These are phyloP conservation scores for Papiliotrema laurentii DNA, from an alignment of 1,284 basidiomycete genomes.

Conservation along the genomic window DNA sequence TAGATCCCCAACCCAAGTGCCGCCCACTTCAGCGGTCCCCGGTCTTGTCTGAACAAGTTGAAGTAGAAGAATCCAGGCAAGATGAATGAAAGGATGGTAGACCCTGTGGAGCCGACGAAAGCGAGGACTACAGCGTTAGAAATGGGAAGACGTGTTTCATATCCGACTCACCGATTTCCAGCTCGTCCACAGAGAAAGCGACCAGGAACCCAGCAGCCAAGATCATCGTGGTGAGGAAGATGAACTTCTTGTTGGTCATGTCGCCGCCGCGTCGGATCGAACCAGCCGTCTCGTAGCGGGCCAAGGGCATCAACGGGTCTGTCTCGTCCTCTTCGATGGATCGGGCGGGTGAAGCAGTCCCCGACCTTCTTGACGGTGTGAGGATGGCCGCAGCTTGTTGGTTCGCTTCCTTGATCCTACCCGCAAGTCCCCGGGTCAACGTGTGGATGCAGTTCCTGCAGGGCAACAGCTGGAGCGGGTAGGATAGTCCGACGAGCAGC, in stretches of 20 bases:
- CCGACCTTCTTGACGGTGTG: constrained; percentile 7
- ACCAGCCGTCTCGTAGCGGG: constrained; percentile 48
- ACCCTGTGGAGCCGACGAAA: constrained; percentile 95
- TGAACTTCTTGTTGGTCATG: constrained; percentile 69
- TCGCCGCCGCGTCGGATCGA: constrained; percentile 50
- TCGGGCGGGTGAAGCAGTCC: background rate
- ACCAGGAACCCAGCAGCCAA: constrained; percentile 61
- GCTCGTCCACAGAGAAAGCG: constrained; percentile 75
- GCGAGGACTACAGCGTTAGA: constrained; percentile 63
- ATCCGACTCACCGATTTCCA: constrained; percentile 66
- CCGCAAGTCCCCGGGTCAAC: constrained; percentile 48
- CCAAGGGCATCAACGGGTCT: constrained; percentile 43
- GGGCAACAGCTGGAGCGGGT: constrained; percentile 89
- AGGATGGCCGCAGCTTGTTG: constrained; percentile 11
- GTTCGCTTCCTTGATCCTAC: constrained; percentile 10
- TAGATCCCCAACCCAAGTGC: constrained; percentile 69
- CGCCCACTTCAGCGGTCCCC: constrained; percentile 56
- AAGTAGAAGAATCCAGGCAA: constrained; percentile 64
- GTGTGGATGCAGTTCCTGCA: constrained; percentile 91
- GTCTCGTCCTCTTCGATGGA: constrained; percentile 43
- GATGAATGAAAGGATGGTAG: constrained; percentile 94
- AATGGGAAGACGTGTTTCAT: background rate
- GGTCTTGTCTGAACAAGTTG: constrained; percentile 65
- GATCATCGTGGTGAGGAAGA: constrained; percentile 67
- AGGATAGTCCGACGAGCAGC: constrained; percentile 81